These are phyloP conservation scores for Dryadomyces sulphureus DNA, from an alignment of 2,329 filamentous ascomycete genomes.

Conservation along the genomic window DNA sequence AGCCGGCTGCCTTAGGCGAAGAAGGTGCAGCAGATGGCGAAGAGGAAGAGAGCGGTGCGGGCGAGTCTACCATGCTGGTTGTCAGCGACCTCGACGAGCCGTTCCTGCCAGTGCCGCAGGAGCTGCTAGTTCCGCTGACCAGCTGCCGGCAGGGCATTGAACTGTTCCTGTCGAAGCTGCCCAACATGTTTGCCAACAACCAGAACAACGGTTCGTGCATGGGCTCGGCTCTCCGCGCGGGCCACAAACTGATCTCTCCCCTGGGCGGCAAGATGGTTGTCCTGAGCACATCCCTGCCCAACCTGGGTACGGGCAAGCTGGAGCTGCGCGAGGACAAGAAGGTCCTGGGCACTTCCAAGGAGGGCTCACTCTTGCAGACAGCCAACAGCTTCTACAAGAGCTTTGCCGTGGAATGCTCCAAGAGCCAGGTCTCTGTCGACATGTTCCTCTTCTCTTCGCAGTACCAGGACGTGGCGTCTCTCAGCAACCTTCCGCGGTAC, in stretches of 20 bases:
- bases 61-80: conserved; percentile 80
- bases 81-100: conserved; percentile 93
- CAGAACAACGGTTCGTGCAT: conserved; percentile 83
- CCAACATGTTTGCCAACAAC: conserved; percentile 93
- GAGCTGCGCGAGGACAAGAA: conserved; percentile 96
- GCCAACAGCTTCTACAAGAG: conserved; percentile 97
- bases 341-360: conserved; percentile 82
- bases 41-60: conserved; percentile 47
- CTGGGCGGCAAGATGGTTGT: conserved; percentile 93
- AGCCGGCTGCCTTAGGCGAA: conserved; percentile 4
- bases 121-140: conserved; percentile 75
- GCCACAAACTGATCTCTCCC: conserved; percentile 88
- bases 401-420: conserved; percentile 96
- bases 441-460: conserved; percentile 96
- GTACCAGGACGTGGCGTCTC: conserved; percentile 92
- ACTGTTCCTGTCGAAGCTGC: conserved; percentile 76
- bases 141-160: conserved; percentile 88
- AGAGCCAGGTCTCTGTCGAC: conserved; percentile 95
- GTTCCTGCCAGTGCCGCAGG: conserved; percentile 84
- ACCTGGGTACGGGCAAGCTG: conserved; percentile 75
- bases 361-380: conserved; percentile 75
- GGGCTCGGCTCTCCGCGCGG: conserved; percentile 82
- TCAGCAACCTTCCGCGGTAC: conserved; percentile 90
- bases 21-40: conserved; percentile 26
- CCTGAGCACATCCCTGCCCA: conserved; percentile 77